These are phyloP conservation scores for Cryptosporidium felis DNA, from an alignment of 169 alveolate species.

Conservation along the genomic window DNA sequence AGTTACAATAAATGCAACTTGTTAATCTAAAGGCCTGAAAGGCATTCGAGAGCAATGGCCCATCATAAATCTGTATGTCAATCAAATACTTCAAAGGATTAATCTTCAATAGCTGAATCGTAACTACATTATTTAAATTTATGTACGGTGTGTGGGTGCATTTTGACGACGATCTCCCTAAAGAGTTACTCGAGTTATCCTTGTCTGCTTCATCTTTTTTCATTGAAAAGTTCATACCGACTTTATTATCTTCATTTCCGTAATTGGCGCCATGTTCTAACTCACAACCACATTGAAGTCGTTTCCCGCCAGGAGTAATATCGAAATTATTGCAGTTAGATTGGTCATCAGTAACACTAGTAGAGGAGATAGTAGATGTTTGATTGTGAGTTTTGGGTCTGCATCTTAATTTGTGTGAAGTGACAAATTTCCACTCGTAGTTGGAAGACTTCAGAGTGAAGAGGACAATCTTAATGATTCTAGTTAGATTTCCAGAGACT, in stretches of 20 bases:
- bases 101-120: constrained; percentile 46
- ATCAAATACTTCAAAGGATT: constrained; percentile 48
- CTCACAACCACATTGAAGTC: too few relatives aligned
- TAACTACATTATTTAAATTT: background rate
- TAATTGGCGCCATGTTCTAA: too few relatives aligned
- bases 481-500: constrained; percentile 17
- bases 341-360: too few relatives aligned
- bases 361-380: too few relatives aligned
- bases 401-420: constrained; percentile 51
- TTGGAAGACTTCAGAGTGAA: constrained; percentile 19
- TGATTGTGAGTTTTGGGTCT: constrained; percentile 17
- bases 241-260: too few relatives aligned
- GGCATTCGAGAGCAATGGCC: constrained; percentile 43
- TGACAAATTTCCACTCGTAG: constrained; percentile 48
- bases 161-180: too few relatives aligned
- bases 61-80: constrained; percentile 53
- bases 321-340: too few relatives aligned
- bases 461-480: constrained; percentile 28
- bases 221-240: too few relatives aligned
- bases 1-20: background rate
- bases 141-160: too few relatives aligned
- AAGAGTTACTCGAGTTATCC: too few relatives aligned
- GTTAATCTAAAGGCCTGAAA: constrained; percentile 46
- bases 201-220: too few relatives aligned
- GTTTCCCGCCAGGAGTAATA: too few relatives aligned